Evolutionary conservation across 2,329 filamentous ascomycete genomes (phyloP).

Genomic region (Fonsecaea pedrosoi): DNA sequence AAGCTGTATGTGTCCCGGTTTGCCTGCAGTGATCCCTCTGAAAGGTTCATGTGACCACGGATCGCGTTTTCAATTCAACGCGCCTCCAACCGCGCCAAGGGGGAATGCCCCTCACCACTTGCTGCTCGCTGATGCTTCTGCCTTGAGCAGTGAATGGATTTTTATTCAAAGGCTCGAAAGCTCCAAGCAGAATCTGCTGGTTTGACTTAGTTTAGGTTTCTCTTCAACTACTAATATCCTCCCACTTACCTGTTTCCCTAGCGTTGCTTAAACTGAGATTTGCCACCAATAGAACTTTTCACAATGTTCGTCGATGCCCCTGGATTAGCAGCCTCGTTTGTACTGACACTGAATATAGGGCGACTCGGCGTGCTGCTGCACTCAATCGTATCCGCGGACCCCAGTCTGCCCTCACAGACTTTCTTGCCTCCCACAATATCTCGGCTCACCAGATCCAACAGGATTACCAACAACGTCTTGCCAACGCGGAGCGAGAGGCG

Average conservation of each 20-base stretch:
- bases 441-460: conserved; percentile 68
- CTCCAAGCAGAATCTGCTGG: not conserved
- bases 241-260: not conserved
- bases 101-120: not conserved
- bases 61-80: conserved; percentile 10
- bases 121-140: not conserved
- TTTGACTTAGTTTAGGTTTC: not conserved
- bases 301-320: conserved; percentile 14
- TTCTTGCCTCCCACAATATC: conserved; percentile 72
- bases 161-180: not conserved
- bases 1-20: no score
- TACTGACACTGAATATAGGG: conserved; percentile 14
- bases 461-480: conserved; percentile 62
- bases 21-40: not conserved
- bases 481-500: conserved; percentile 53
- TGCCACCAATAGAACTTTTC: not conserved
- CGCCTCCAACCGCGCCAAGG: conserved; percentile 1
- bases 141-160: not conserved
- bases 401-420: conserved; percentile 72
- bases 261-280: not conserved
- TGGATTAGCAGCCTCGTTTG: conserved; percentile 5
- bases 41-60: conserved; percentile 3
- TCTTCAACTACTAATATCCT: not conserved
- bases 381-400: conserved; percentile 62
- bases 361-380: conserved; percentile 31